Evolutionary conservation across 1,284 basidiomycete species (phyloP), one percentile per base, ranked within the genome.

Genomic region (Trichosporon sp.): DNA sequence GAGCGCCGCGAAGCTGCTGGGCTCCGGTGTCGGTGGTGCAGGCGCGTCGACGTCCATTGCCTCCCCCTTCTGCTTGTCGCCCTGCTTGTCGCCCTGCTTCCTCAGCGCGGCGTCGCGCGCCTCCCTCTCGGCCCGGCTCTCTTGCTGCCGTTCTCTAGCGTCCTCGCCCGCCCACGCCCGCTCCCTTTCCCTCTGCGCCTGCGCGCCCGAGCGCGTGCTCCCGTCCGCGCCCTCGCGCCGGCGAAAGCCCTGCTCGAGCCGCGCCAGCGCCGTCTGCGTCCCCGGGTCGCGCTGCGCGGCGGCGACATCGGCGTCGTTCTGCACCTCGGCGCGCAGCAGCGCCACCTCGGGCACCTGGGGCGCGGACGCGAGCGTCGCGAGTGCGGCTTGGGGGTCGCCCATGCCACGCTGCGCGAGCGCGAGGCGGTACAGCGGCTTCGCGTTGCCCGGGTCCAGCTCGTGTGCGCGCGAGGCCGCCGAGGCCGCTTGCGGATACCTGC

Each of bases 391-490:
- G 2, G 47, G 47, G 9, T 51, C 47, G 47, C 23, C 23, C 47
- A 51, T 51, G 9, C 47, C 47, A n/a, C 47, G 21, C 47, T 77
- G 66, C 8, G 81, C 81, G 25, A 82, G 32, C 0, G 77, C 79
- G 64, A 81, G 64, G 21, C 83, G 66, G 63, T 79, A 84, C 13
- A 76, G 73, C n/a, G 82, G 81, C 67, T 84, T 84, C 47, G 82
- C 66, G 56, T 77, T 79, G 2, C 56, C 44, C 4, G 68, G 44
- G 31, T 75, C 70, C 6, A 78, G 68, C 2, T 42, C 66, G 11
- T 83, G 67, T 0, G 77, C 79, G 9, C 70, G 73, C 4, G 76
- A 74, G 38, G 82, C 83, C 78, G 77, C 44, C 6, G 15, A n/a
- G 38, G n/a, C 18, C 1, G 81, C 81, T 65, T 82, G 81, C 21